Evolutionary conservation across 108 stramenopile genomes (phyloP).

Genomic region (Skeletonema potamos): DNA sequence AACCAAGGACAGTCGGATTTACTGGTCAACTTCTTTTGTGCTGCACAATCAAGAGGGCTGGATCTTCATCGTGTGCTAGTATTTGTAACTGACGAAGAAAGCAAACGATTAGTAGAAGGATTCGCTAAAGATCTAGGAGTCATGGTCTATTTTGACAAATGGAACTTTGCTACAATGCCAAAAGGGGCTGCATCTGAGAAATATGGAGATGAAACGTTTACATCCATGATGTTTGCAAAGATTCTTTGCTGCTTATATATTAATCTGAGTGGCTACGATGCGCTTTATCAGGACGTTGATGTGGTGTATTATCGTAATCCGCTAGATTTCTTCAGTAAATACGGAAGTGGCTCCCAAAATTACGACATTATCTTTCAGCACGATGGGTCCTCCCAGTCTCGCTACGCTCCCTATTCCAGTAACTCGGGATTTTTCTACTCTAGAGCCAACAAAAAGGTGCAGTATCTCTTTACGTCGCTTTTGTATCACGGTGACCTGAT

Average conservation of each 20-base stretch:
- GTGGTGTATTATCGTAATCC: conserved; percentile 60
- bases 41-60: conserved; percentile 39
- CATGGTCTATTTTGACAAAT: conserved; percentile 58
- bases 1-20: conserved; percentile 73
- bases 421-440: conserved; percentile 80
- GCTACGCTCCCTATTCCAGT: conserved; percentile 61
- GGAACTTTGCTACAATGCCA: conserved; percentile 53
- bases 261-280: conserved; percentile 54
- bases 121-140: conserved; percentile 41
- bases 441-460: conserved; percentile 46
- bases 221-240: conserved; percentile 76
- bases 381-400: conserved; percentile 59
- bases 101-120: conserved; percentile 50
- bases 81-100: conserved; percentile 68
- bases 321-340: conserved; percentile 39
- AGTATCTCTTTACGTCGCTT: conserved; percentile 54
- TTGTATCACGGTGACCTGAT: conserved; percentile 56
- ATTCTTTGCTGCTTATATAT: conserved; percentile 59
- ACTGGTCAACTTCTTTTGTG: conserved; percentile 70
- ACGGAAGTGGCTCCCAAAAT: conserved; percentile 4
- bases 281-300: conserved; percentile 78
- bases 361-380: conserved; percentile 77
- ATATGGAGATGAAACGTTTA: conserved; percentile 72
- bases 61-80: conserved; percentile 45
- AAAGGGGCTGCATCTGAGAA: conserved; percentile 28